These are phyloP conservation scores for Nothophoma quercina DNA, from an alignment of 2,329 filamentous ascomycete genomes.

Conservation along the genomic window DNA sequence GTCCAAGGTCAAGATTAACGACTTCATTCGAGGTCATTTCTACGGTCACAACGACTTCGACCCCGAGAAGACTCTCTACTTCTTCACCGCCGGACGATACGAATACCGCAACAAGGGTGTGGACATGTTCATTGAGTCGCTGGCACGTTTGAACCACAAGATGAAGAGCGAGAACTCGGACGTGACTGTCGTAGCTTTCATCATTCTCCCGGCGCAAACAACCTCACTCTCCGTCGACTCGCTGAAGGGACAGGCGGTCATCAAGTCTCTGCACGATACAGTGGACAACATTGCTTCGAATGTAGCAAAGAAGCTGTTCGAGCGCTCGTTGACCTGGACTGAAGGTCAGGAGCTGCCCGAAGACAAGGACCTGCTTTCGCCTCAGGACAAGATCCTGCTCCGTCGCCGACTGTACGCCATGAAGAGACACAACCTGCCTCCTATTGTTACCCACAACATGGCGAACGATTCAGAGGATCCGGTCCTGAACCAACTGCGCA, in stretches of 20 bases:
- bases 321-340: constrained; percentile 93
- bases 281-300: constrained; percentile 91
- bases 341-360: constrained; percentile 93
- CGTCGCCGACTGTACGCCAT: constrained; percentile 93
- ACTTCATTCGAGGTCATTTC: constrained; percentile 97
- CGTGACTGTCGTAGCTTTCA: constrained; percentile 94
- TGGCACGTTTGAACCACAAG: constrained; percentile 92
- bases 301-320: constrained; percentile 92
- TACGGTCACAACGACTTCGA: constrained; percentile 99
- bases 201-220: constrained; percentile 98
- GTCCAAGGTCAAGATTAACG: constrained; percentile 96
- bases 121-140: constrained; percentile 98
- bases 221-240: constrained; percentile 94
- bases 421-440: constrained; percentile 89
- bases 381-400: constrained; percentile 90
- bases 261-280: constrained; percentile 94
- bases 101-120: constrained; percentile 99
- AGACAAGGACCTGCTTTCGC: constrained; percentile 93
- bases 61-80: constrained; percentile 93
- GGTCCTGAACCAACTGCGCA: constrained; percentile 92
- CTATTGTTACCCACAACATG: constrained; percentile 99
- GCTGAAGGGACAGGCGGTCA: constrained; percentile 94
- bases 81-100: constrained; percentile 96
- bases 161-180: constrained; percentile 86
- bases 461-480: constrained; percentile 91